Evolutionary conservation across 306 rosid species (phyloP).

Genomic region (Astragalus glycyphyllos): DNA sequence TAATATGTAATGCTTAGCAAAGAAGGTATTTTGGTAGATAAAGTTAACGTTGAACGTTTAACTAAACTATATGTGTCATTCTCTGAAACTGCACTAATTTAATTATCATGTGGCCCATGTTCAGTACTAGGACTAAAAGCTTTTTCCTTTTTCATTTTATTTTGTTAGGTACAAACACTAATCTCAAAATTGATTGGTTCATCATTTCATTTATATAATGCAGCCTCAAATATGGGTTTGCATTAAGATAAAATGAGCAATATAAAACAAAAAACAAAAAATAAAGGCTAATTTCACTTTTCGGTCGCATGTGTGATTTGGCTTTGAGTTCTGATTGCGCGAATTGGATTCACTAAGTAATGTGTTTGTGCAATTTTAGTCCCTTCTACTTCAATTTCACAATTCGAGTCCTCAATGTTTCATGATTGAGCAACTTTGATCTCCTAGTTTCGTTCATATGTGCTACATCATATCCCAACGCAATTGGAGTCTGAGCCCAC

Average conservation of each 20-base stretch:
- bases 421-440: too few species aligned
- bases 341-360: too few species aligned
- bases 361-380: too few species aligned
- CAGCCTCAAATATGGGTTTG: neutral
- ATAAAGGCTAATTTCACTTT: too few species aligned
- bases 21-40: neutral
- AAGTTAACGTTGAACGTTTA: neutral
- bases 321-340: too few species aligned
- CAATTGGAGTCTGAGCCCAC: too few species aligned
- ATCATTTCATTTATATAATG: neutral
- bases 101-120: neutral
- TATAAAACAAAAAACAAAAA: too few species aligned
- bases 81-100: slow-evolving; percentile 7
- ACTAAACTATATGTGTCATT: neutral
- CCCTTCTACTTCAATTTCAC: too few species aligned
- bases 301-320: too few species aligned
- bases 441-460: too few species aligned
- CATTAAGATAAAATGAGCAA: neutral
- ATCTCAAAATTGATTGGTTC: neutral
- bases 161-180: neutral
- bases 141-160: neutral
- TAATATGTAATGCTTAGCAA: neutral
- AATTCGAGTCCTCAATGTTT: too few species aligned
- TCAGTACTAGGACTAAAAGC: neutral
- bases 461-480: too few species aligned